Percentiles rank a stretch among this genome's conserved stretches.
phyloP scores from a whole-genome alignment of 176 grass and related monocot genomes.

The Aegilops speltoides region DNA sequence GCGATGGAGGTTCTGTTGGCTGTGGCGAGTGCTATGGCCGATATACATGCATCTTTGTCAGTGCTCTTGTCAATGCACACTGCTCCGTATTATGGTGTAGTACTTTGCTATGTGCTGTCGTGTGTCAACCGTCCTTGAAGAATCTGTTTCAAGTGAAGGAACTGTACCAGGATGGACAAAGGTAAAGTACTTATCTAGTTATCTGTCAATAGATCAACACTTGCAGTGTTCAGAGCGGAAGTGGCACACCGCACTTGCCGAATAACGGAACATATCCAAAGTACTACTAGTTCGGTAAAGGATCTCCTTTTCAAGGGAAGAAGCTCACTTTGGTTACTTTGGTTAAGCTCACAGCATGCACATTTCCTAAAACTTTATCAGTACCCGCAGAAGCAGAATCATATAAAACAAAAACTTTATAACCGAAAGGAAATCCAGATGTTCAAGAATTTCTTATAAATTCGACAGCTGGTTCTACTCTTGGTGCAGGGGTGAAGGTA shows the following conservation, averaged over 20 bases:
- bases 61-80: background rate
- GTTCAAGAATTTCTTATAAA: background rate
- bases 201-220: background rate
- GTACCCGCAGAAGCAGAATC: background rate
- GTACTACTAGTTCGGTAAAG: conserved; percentile 18
- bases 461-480: background rate
- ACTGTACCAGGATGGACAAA: conserved; percentile 16
- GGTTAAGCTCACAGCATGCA: background rate
- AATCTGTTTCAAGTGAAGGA: background rate
- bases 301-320: background rate
- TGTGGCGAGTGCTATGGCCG: background rate
- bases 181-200: background rate
- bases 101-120: conserved; percentile 9
- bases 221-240: background rate
- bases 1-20: conserved; percentile 5
- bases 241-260: background rate
- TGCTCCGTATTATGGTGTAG: conserved; percentile 2
- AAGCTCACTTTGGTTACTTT: background rate
- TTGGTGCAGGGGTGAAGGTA: background rate
- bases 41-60: background rate
- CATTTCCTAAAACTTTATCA: background rate
- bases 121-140: background rate
- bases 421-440: background rate
- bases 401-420: background rate
- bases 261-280: background rate